Evolutionary conservation across 257 asterid species (phyloP), one percentile per base, ranked within the genome.

Genomic region (Capsicum pubescens): DNA sequence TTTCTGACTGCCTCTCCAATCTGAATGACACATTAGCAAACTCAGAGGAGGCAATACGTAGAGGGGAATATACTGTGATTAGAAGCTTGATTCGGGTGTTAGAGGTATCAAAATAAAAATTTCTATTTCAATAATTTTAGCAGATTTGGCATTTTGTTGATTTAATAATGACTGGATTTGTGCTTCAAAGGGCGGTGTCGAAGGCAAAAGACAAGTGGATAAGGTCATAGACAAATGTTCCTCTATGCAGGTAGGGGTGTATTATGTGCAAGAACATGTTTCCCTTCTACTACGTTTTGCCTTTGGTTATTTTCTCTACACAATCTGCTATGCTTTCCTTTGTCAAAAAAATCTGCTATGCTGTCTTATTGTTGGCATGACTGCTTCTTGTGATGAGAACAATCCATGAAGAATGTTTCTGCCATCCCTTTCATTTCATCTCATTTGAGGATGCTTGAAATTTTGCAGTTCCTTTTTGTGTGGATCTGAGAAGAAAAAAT

Each of bases 201-300:
- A 95, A 92, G 99, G 99, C 87, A 95, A 95, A 91, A 89, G 93
- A 83, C 99, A 94, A 90, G 99, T 95, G 79, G 99, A 95, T 88
- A 86, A 93, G 90, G 97, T 95, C 89, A 95, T 95, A 57, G 99
- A 95, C 88, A 95, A 94, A 89, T 95, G 99, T 91, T 90, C 99
- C 81, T 90, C 99, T 84, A 95, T 95, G 99, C 99, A 95, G 98
- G 99, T 95, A 91, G 54, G 74, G 69, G 61, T 84, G 84, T 84
- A 76, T 76, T 76, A 76, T 14, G 64, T 74, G 57, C 54, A 14
- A 55, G 81, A 54, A 76, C 5, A 21, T 14, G 26, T 76, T 32
- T 76, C 26, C 7, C 36, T 80, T 71, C 81, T 68, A 81, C 84
- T 54, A 44, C 69, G 77, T 68, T 81, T 85, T 79, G 78, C 48